Conservation (phyloP, 768 basidiomycete genomes). For the Podaxis mareebaensis region DNA sequence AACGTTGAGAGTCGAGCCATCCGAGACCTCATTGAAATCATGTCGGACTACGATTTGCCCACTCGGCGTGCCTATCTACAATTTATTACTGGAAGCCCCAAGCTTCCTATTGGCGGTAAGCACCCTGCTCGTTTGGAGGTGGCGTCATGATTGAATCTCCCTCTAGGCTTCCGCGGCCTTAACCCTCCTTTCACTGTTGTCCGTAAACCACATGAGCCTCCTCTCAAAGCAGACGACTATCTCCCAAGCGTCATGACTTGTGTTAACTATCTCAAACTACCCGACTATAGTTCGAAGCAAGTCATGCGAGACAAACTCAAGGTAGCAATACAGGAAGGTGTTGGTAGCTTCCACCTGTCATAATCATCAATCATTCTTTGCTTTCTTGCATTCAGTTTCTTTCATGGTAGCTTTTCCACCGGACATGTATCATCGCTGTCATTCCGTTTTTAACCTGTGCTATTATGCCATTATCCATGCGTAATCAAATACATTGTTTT, state of each 20-base stretch:
- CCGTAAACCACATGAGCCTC: constrained; percentile 92
- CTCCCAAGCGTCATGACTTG: constrained; percentile 99
- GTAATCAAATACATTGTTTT: constrained; percentile 8
- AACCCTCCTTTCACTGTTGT: constrained; percentile 95
- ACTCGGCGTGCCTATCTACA: constrained; percentile 88
- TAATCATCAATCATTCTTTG: constrained; percentile 37
- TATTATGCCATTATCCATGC: neutral
- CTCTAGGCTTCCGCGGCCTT: constrained; percentile 86
- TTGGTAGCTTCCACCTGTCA: constrained; percentile 97
- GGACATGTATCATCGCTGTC: constrained; percentile 15
- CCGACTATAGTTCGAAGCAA: constrained; percentile 88
- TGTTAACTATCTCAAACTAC: constrained; percentile 94
- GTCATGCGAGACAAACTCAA: constrained; percentile 83
- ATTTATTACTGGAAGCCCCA: constrained; percentile 97
- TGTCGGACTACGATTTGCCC: constrained; percentile 74
- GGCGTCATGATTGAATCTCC: neutral
- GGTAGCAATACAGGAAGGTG: constrained; percentile 89
- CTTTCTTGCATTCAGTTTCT: constrained; percentile 16
- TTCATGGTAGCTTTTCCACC: constrained; percentile 3
- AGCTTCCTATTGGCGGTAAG: constrained; percentile 92
- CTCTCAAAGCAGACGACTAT: constrained; percentile 90
- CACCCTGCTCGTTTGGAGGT: constrained; percentile 11
- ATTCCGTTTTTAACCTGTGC: constrained; percentile 8
- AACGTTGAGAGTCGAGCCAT: constrained; percentile 93
- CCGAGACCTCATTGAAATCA: constrained; percentile 81